phyloP scores from a whole-genome alignment of 768 basidiomycete genomes.

The Clitopilus passeckerianus region DNA sequence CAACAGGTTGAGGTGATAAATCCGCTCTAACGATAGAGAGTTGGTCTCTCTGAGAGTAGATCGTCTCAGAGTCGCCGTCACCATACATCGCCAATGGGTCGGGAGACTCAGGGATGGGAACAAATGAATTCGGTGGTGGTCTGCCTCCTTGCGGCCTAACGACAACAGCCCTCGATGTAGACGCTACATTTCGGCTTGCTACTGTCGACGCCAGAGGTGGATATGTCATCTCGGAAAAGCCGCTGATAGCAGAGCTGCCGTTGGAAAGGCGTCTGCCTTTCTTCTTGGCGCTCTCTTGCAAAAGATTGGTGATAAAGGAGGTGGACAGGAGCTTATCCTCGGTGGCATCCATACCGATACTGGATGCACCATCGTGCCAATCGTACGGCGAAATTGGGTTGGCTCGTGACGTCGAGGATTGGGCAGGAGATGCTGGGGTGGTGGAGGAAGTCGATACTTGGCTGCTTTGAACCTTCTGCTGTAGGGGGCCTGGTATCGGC shows the following conservation, averaged over 20 bases:
- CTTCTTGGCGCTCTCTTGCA: slow-evolving; percentile 34
- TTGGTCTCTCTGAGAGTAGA: slow-evolving; percentile 26
- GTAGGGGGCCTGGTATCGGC: slow-evolving; percentile 1
- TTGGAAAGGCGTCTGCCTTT: slow-evolving; percentile 23
- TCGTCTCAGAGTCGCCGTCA: slow-evolving; percentile 37
- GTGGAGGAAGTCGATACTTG: not conserved
- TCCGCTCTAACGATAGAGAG: slow-evolving; percentile 18
- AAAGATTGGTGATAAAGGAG: slow-evolving; percentile 54
- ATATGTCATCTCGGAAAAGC: slow-evolving; percentile 53
- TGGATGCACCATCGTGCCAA: slow-evolving; percentile 60
- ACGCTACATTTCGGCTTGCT: slow-evolving; percentile 3
- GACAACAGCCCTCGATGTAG: slow-evolving; percentile 6
- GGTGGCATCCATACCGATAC: slow-evolving; percentile 48
- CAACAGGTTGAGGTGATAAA: slow-evolving; percentile 7
- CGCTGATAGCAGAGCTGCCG: slow-evolving; percentile 39
- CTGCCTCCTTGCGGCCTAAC: slow-evolving; percentile 14
- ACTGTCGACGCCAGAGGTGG: slow-evolving; percentile 31
- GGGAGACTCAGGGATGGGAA: slow-evolving; percentile 20
- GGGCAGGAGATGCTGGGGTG: not conserved
- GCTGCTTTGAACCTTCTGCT: not conserved
- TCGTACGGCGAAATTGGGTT: slow-evolving; percentile 37
- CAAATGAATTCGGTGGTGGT: slow-evolving; percentile 31
- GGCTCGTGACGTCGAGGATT: slow-evolving; percentile 1
- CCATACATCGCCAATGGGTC: slow-evolving; percentile 19
- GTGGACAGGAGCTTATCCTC: slow-evolving; percentile 58